These are phyloP conservation scores for Hibiscus mutabilis DNA, from an alignment of 345 rosid species.

Conservation along the genomic window DNA sequence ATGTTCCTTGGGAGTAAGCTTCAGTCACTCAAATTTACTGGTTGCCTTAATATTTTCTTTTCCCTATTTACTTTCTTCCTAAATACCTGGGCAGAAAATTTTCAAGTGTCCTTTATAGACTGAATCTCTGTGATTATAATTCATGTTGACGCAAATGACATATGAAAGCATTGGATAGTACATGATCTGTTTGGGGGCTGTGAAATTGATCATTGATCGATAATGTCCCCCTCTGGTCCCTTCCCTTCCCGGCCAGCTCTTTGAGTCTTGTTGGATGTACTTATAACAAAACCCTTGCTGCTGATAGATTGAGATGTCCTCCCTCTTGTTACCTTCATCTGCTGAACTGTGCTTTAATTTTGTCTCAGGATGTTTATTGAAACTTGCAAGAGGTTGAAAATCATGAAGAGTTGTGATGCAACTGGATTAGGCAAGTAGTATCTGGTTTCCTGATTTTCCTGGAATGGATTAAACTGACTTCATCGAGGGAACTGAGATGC, in stretches of 20 bases:
- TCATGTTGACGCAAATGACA: not conserved
- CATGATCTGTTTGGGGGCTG: not conserved
- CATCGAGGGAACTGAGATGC: not conserved
- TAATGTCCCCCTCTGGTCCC: not conserved
- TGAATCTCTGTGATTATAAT: not conserved
- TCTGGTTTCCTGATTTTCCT: not conserved
- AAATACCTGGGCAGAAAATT: not conserved
- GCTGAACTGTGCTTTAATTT: not conserved
- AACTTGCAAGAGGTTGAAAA: slow-evolving; percentile 76
- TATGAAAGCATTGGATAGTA: not conserved
- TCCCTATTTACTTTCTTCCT: not conserved
- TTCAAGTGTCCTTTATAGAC: not conserved
- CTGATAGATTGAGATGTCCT: not conserved
- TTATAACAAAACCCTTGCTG: not conserved
- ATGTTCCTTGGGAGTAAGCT: slow-evolving; percentile 77
- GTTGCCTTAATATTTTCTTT: not conserved
- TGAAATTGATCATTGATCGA: not conserved
- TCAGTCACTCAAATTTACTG: not conserved
- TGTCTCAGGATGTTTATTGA: slow-evolving; percentile 74
- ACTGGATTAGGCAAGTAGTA: slow-evolving; percentile 66
- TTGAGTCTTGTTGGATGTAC: not conserved
- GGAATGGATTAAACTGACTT: not conserved
- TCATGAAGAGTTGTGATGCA: slow-evolving; percentile 90
- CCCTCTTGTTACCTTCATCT: not conserved
- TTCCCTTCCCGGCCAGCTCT: not conserved